phyloP scores from a whole-genome alignment of 805 yeast species.

The Naumovozyma baii region DNA sequence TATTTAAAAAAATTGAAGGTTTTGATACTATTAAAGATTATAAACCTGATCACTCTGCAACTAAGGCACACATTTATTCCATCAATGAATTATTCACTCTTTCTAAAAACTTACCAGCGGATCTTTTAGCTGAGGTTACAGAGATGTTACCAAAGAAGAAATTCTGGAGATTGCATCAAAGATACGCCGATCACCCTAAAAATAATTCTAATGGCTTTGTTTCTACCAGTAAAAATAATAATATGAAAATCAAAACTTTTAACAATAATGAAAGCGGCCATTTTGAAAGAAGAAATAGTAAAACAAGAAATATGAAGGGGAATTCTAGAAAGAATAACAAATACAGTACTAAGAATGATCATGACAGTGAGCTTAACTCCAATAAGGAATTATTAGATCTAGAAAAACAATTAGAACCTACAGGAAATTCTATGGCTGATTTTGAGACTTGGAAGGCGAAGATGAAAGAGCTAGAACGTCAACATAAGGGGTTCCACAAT shows the following conservation, averaged over 20 bases:
- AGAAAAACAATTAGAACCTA: slow-evolving; percentile 26
- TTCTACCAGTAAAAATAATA: slow-evolving; percentile 9
- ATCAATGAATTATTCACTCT: slow-evolving; percentile 21
- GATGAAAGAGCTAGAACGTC: slow-evolving; percentile 31
- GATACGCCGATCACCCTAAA: slow-evolving; percentile 12
- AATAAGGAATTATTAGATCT: slow-evolving; percentile 29
- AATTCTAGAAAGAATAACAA: slow-evolving; percentile 3
- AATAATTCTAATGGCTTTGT: slow-evolving; percentile 5
- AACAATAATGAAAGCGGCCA: slow-evolving; percentile 5
- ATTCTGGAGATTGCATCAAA: slow-evolving; percentile 40
- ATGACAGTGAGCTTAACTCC: slow-evolving; percentile 21
- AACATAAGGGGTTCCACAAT: slow-evolving; percentile 24
- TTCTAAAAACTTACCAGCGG: slow-evolving; percentile 19
- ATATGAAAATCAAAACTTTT: slow-evolving; percentile 5
- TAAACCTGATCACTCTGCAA: slow-evolving; percentile 10
- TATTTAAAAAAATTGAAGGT: slow-evolving; percentile 4
- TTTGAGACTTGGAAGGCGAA: slow-evolving; percentile 35
- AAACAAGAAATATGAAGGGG: slow-evolving; percentile 6
- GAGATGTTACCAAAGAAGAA: slow-evolving; percentile 37
- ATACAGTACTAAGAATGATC: slow-evolving; percentile 9
- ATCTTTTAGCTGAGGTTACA: slow-evolving; percentile 27
- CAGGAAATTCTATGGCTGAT: slow-evolving; percentile 32
- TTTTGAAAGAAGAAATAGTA: slow-evolving; percentile 16
- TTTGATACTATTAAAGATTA: slow-evolving; percentile 12
- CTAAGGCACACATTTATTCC: slow-evolving; percentile 18